phyloP scores from a whole-genome alignment of 2,329 filamentous ascomycete species.

The Colletotrichum spaethianum region DNA sequence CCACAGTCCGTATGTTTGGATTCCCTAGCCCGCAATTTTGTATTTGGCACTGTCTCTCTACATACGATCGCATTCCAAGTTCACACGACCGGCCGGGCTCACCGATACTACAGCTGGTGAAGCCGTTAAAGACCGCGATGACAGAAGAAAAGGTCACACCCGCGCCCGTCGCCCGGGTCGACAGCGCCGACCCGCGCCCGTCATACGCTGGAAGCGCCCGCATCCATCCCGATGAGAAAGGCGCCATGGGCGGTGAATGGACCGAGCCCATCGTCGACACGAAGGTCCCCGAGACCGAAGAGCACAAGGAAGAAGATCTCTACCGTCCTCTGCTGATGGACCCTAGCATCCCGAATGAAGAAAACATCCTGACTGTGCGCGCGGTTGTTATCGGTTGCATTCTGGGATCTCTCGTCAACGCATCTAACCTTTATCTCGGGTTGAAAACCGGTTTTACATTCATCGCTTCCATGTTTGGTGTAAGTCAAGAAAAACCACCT shows the following conservation, averaged over 20 bases:
- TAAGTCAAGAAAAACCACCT: neutral
- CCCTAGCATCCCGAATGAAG: slow-evolving; percentile 54
- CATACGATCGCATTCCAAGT: neutral
- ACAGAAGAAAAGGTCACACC: slow-evolving; percentile 22
- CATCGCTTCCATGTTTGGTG: slow-evolving; percentile 60
- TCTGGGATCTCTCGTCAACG: slow-evolving; percentile 72
- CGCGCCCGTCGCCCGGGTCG: slow-evolving; percentile 11
- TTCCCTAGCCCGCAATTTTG: neutral
- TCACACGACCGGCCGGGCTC: neutral
- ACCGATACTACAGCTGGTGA: no score
- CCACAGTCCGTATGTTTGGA: neutral
- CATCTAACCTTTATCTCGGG: slow-evolving; percentile 74
- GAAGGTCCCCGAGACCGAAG: slow-evolving; percentile 48
- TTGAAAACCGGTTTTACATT: slow-evolving; percentile 66
- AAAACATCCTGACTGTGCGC: slow-evolving; percentile 67
- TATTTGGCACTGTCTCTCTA: neutral
- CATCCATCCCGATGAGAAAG: slow-evolving; percentile 36
- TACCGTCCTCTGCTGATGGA: slow-evolving; percentile 57
- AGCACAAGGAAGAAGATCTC: slow-evolving; percentile 54
- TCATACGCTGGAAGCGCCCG: slow-evolving; percentile 19
- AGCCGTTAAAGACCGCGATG: neutral
- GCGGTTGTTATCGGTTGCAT: slow-evolving; percentile 69
- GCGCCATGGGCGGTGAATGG: slow-evolving; percentile 40
- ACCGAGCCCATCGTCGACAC: slow-evolving; percentile 40
- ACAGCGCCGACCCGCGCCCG: slow-evolving; percentile 26